Evolutionary conservation across 1,139 yeast species (phyloP), one percentile per base, ranked within the genome.

Genomic region (Yarrowia galli): DNA sequence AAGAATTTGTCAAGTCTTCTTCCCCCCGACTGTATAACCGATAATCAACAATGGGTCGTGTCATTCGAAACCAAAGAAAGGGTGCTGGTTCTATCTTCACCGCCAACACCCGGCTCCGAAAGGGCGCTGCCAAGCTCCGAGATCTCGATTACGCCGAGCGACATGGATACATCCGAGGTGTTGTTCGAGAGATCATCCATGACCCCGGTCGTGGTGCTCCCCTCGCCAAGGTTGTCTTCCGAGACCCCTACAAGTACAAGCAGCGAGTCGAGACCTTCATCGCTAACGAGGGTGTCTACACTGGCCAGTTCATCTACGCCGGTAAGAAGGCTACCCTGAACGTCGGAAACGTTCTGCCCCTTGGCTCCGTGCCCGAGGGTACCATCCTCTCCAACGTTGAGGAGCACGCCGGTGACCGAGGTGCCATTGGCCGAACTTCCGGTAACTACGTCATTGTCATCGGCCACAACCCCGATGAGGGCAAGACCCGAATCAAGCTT

Each of bases 141-240:
- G 90, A 97, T 82, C 90, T 95, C 84, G 99, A 95, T 85, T 95
- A 88, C 81, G 97, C 98, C 83, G 99, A 96, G 87, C 96, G 97
- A 84, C 97, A 95, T 84, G 99, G 99, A 81, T 95, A 93, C 93
- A 89, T 92, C 81, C 96, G 98, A 86, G 99, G 99, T 85, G 88
- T 95, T 77, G 98, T 95, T 78, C 93, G 93, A 89, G 96, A 90
- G 84, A 95, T 95, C 85, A 87, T 95, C 85, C 99, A 95, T 87
- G 99, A 95, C 82, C 96, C 99, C 80, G 99, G 99, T 84, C 90
- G 99, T 86, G 99, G 99, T 87, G 99, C 99, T 82, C 99, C 99
- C 82, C 89, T 95, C 81, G 99, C 98, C 80, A 93, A 91, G 87
- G 97, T 95, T 83, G 95, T 86, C 75, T 95, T 95, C 98, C 92